Evolutionary conservation across 495 filamentous ascomycete species (phyloP).

Genomic region (Massariosphaeria phaeospora): DNA sequence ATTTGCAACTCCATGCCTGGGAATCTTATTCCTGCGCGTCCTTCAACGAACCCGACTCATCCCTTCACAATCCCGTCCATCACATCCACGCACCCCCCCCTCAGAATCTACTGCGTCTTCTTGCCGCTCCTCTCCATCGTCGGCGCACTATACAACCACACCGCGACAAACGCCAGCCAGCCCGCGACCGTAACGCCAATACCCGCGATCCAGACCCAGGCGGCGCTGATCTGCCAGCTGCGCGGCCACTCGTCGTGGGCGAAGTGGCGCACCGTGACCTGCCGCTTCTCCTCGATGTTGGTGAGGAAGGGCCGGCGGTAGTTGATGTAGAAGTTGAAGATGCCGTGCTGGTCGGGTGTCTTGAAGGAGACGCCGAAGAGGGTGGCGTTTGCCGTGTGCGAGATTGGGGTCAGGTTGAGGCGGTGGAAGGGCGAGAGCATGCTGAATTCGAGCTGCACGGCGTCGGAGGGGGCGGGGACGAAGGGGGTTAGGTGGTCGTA

Average conservation of each 20-base stretch:
- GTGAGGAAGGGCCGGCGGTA: constrained; percentile 92
- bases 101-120: constrained; percentile 65
- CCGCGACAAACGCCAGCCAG: constrained; percentile 75
- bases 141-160: constrained; percentile 88
- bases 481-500: constrained; percentile 70
- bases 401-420: constrained; percentile 59
- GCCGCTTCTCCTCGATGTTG: constrained; percentile 87
- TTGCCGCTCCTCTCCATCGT: constrained; percentile 45
- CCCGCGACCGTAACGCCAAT: constrained; percentile 76
- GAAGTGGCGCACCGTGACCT: constrained; percentile 89
- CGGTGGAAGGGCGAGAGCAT: constrained; percentile 99
- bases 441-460: constrained; percentile 88
- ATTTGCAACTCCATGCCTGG: too few relatives aligned
- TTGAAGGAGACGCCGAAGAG: constrained; percentile 72
- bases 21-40: too few relatives aligned
- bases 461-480: constrained; percentile 60
- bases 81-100: too few relatives aligned
- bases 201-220: constrained; percentile 93
- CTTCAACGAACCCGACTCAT: too few relatives aligned
- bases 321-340: constrained; percentile 94
- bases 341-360: constrained; percentile 92
- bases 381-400: constrained; percentile 58
- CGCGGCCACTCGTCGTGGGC: constrained; percentile 95
- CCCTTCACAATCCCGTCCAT: too few relatives aligned
- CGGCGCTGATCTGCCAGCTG: constrained; percentile 81